phyloP scores from a whole-genome alignment of 306 rosid species.

The Gastrolobium villosum region DNA sequence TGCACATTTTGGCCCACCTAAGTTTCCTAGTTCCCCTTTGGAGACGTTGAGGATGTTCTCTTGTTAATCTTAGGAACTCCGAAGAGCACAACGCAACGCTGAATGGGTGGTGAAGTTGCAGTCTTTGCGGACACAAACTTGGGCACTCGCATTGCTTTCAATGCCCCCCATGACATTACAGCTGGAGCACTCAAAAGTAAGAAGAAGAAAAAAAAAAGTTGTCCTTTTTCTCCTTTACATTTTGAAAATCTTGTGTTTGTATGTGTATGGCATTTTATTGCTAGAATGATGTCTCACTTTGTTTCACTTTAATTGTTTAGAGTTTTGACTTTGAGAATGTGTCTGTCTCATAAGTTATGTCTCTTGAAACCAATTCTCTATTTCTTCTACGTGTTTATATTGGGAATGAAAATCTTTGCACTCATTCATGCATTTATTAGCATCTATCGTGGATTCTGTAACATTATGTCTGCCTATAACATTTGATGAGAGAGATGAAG shows the following conservation, averaged over 20 bases:
- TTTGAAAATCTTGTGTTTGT: background rate
- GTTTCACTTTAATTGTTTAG: constrained; percentile 12
- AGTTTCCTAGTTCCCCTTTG: too few species aligned
- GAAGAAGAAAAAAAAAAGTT: background rate
- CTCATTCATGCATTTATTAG: constrained; percentile 11
- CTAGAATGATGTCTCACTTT: background rate
- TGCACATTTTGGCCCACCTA: too few species aligned
- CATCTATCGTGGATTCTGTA: constrained; percentile 2
- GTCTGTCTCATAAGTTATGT: background rate
- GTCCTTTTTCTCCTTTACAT: background rate
- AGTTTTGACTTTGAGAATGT: background rate
- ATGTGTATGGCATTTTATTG: background rate
- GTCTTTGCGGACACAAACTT: constrained; percentile 75
- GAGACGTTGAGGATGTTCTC: background rate
- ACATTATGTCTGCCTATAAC: background rate
- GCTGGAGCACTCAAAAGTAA: constrained; percentile 75
- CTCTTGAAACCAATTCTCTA: too few species aligned
- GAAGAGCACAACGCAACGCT: background rate
- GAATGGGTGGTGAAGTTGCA: constrained; percentile 54
- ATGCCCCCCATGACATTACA: constrained; percentile 60
- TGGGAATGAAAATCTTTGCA: constrained; percentile 30
- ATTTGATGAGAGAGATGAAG: background rate
- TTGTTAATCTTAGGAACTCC: constrained; percentile 2
- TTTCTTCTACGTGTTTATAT: constrained; percentile 24
- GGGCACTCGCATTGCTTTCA: constrained; percentile 76